A percentile compares a stretch with the other conserved stretches of the same genome.
phyloP scores from a whole-genome alignment of 768 basidiomycete species.

The Mycena pura region DNA sequence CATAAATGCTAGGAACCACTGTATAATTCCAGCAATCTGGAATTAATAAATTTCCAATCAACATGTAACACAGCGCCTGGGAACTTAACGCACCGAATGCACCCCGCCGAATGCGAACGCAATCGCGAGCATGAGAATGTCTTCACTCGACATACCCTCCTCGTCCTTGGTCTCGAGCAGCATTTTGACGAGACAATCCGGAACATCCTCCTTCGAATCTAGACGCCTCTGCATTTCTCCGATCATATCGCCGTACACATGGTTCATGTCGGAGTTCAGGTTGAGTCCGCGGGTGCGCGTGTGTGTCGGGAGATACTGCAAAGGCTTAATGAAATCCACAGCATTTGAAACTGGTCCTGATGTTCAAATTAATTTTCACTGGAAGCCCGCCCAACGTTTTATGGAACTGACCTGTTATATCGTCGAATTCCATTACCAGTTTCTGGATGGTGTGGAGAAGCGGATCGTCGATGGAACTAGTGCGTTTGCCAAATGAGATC shows the following conservation, averaged over 20 bases:
- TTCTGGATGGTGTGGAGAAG: conserved; percentile 29
- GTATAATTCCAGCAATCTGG: conserved; percentile 42
- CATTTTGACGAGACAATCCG: conserved; percentile 42
- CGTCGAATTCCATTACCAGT: conserved; percentile 36
- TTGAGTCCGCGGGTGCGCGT: conserved; percentile 26
- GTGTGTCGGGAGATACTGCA: conserved; percentile 30
- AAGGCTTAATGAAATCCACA: conserved; percentile 32
- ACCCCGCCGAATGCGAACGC: conserved; percentile 44
- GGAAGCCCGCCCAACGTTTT: neutral
- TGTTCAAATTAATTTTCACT: neutral
- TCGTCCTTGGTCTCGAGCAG: conserved; percentile 35
- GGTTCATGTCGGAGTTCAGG: conserved; percentile 35
- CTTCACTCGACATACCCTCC: conserved; percentile 39
- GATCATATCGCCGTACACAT: conserved; percentile 42
- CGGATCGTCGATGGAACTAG: conserved; percentile 25
- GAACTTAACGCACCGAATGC: conserved; percentile 36
- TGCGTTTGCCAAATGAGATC: conserved; percentile 33
- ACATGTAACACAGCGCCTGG: neutral
- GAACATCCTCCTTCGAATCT: conserved; percentile 38
- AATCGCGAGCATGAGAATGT: conserved; percentile 40
- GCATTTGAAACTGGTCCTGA: conserved; percentile 32
- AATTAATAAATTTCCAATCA: too few species aligned
- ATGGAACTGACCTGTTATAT: conserved; percentile 21
- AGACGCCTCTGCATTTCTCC: conserved; percentile 35
- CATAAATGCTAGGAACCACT: conserved; percentile 42